phyloP scores from a whole-genome alignment of 306 rosid genomes.

The Lupinus albus region DNA sequence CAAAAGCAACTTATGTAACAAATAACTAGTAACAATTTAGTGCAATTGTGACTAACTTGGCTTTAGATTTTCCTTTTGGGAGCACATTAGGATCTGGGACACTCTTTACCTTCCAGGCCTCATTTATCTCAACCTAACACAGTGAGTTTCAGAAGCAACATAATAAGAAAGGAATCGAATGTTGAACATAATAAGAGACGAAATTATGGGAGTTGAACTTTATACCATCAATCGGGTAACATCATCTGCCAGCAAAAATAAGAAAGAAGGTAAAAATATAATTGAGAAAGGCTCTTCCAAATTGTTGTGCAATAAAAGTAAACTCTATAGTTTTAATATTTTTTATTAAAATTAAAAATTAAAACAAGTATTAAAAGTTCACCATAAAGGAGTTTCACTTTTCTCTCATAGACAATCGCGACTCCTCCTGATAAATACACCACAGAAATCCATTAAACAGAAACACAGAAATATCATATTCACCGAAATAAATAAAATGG shows the following conservation, averaged over 20 bases:
- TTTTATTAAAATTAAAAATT: neutral
- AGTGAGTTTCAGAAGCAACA: neutral
- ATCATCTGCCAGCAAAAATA: constrained; percentile 60
- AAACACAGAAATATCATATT: neutral
- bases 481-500: constrained; percentile 11
- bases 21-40: constrained; percentile 1
- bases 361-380: constrained; percentile 1
- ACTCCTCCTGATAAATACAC: constrained; percentile 69
- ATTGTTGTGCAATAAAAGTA: neutral
- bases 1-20: neutral
- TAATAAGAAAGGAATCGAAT: neutral
- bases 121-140: constrained; percentile 71
- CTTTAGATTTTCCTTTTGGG: constrained; percentile 74
- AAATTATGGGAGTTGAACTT: neutral
- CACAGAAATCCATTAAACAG: constrained; percentile 9
- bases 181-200: neutral
- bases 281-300: constrained; percentile 13
- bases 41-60: constrained; percentile 58
- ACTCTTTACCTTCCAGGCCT: constrained; percentile 75
- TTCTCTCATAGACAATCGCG: constrained; percentile 84
- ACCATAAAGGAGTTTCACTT: constrained; percentile 76
- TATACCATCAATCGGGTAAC: constrained; percentile 81
- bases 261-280: neutral
- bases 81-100: constrained; percentile 64
- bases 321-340: neutral